Evolutionary conservation across 768 basidiomycete genomes (phyloP).

Genomic region (Amanita thiersii): DNA sequence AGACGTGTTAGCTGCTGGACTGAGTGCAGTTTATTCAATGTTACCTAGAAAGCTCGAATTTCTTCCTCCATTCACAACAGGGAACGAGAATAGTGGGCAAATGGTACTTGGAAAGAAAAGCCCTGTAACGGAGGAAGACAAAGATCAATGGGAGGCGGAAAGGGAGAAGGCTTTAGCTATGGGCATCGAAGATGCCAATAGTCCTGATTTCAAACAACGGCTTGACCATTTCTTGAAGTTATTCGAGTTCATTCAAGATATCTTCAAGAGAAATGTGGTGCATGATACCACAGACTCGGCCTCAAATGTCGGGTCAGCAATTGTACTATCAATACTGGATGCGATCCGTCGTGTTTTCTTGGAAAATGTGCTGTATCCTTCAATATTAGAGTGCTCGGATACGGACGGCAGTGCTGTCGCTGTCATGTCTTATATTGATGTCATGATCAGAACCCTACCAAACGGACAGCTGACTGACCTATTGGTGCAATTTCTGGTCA

Average conservation of each 20-base stretch:
- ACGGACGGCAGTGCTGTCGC: slow-evolving; percentile 93
- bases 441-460: slow-evolving; percentile 71
- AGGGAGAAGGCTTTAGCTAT: slow-evolving; percentile 45
- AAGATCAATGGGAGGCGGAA: slow-evolving; percentile 37
- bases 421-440: slow-evolving; percentile 91
- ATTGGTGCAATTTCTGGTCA: slow-evolving; percentile 73
- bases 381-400: slow-evolving; percentile 88
- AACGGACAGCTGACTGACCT: slow-evolving; percentile 61
- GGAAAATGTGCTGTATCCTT: slow-evolving; percentile 89
- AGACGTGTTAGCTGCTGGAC: slow-evolving; percentile 90
- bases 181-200: slow-evolving; percentile 73
- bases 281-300: slow-evolving; percentile 50
- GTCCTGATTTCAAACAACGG: slow-evolving; percentile 66
- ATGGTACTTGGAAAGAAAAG: slow-evolving; percentile 71
- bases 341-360: slow-evolving; percentile 82
- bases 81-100: slow-evolving; percentile 32
- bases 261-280: slow-evolving; percentile 58
- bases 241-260: slow-evolving; percentile 87
- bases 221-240: slow-evolving; percentile 88
- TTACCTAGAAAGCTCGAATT: slow-evolving; percentile 84
- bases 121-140: slow-evolving; percentile 46
- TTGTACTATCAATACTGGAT: slow-evolving; percentile 77
- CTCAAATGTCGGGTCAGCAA: slow-evolving; percentile 65
- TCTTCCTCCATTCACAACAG: slow-evolving; percentile 32
- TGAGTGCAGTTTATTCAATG: slow-evolving; percentile 89